phyloP scores from a whole-genome alignment of 768 basidiomycete species.

The Udeniomyces megalosporus region DNA sequence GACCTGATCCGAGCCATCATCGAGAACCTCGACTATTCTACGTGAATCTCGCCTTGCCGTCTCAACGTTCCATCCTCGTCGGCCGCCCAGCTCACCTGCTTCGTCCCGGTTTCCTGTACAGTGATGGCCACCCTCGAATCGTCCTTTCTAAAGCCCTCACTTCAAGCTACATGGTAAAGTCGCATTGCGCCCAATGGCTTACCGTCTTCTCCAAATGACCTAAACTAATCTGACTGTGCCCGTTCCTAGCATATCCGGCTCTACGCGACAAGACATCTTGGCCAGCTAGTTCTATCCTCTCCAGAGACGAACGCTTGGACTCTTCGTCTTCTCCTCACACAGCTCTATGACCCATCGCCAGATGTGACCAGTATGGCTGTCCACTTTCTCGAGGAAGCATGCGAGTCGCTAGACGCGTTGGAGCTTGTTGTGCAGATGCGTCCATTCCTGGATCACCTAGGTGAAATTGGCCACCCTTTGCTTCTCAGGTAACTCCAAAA shows the following conservation, averaged over 20 bases:
- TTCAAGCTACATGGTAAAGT: constrained; percentile 64
- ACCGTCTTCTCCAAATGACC: no score
- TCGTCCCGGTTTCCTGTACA: constrained; percentile 27
- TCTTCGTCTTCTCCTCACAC: constrained; percentile 75
- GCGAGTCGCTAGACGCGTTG: constrained; percentile 64
- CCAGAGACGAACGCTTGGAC: constrained; percentile 66
- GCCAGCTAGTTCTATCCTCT: constrained; percentile 52
- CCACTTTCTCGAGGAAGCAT: constrained; percentile 73
- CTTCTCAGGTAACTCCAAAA: constrained; percentile 57
- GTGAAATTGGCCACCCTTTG: constrained; percentile 75
- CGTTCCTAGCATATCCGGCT: constrained; percentile 58
- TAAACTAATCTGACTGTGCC: no score
- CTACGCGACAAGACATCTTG: constrained; percentile 76
- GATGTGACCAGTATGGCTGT: constrained; percentile 87
- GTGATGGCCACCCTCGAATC: constrained; percentile 87
- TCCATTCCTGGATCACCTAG: constrained; percentile 87
- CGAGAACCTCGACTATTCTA: constrained; percentile 76
- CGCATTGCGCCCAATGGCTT: not conserved
- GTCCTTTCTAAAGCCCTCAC: constrained; percentile 87
- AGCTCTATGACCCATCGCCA: constrained; percentile 79
- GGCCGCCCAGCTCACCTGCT: not conserved
- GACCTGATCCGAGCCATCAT: constrained; percentile 83
- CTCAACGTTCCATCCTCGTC: no score
- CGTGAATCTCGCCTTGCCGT: constrained; percentile 36
- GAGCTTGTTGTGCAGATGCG: constrained; percentile 87